These are phyloP conservation scores for Leccinum griseonigrum DNA, from an alignment of 1,284 basidiomycete species.

Conservation along the genomic window DNA sequence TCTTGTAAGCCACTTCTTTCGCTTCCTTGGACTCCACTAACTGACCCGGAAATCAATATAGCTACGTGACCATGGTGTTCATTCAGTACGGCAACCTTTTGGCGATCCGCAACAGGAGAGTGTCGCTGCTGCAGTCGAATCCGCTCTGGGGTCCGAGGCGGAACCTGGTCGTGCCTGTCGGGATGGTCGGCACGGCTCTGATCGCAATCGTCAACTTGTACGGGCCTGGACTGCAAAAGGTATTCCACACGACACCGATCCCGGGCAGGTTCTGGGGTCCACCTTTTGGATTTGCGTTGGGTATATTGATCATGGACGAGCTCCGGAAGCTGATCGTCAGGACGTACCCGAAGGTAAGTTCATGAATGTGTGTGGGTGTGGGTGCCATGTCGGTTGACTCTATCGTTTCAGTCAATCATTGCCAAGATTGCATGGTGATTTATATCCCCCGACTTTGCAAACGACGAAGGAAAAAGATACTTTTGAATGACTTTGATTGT, in stretches of 20 bases:
- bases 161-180: conserved; percentile 34
- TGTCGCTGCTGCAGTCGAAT: conserved; percentile 34
- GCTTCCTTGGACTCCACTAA: background rate
- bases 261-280: conserved; percentile 43
- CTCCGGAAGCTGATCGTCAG: conserved; percentile 40
- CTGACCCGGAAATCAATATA: conserved; percentile 9
- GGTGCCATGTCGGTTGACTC: conserved; percentile 10
- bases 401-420: conserved; percentile 22
- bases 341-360: conserved; percentile 38
- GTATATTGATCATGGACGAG: conserved; percentile 40
- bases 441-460: background rate
- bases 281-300: conserved; percentile 39
- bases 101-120: conserved; percentile 33
- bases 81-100: conserved; percentile 35
- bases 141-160: conserved; percentile 37
- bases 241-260: conserved; percentile 37
- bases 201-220: conserved; percentile 38
- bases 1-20: background rate
- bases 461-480: background rate
- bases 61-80: conserved; percentile 41
- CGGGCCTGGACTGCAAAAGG: conserved; percentile 14
- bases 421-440: conserved; percentile 33
- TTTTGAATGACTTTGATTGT: background rate
- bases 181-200: conserved; percentile 35
- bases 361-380: background rate